Evolutionary conservation across 2,329 filamentous ascomycete genomes (phyloP), one percentile per base, ranked within the genome.

Genomic region (Cryphonectria naterciae): DNA sequence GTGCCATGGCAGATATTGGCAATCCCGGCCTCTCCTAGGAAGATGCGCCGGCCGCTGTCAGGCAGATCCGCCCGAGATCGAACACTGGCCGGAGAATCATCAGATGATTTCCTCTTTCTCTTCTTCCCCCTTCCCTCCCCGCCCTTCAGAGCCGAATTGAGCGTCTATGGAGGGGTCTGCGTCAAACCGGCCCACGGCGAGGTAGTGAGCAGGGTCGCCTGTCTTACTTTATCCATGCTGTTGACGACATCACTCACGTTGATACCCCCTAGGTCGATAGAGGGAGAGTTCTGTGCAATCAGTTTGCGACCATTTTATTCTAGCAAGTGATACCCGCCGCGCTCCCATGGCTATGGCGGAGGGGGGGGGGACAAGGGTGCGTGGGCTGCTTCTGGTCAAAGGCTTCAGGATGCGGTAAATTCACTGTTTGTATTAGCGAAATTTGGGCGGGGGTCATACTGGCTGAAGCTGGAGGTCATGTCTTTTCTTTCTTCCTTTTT

Each of bases 1-100:
- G 93, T 75, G 92, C 95, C 72, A 91, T 86, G 68, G 73, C 80
- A 37, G 76, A 75, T 66, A 74, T 73, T 66, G 75, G 77, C 52
- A 77, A 78, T 66, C 74, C 73, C 49, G 72, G 72, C 56, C 49
- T 72, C 56, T 73, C 71, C 58, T 73, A 73, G 72, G 35, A 66
- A n/a, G 72, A 69, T 32, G 67, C 60, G 28, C 64, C 65, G 64
- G 32, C 61, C 35, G 60, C 43, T 35, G 46, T 68, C 52, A 25
- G 66, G 35, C 17, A 3, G 13, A 62, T 39, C 39, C 17, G 15
- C 46, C 46, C 28, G n/a, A 43, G 32, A 28, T 49, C 28, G 17
- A 64, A 17, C 32, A 56, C 32, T 54, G 4, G 11, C 15, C 22
- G 22, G 7, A 32, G n/a, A 61, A 54, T 54, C 19, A 35, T 41